Evolutionary conservation across 257 asterid genomes (phyloP), one percentile per base, ranked within the genome.

Genomic region (Solanum etuberosum): DNA sequence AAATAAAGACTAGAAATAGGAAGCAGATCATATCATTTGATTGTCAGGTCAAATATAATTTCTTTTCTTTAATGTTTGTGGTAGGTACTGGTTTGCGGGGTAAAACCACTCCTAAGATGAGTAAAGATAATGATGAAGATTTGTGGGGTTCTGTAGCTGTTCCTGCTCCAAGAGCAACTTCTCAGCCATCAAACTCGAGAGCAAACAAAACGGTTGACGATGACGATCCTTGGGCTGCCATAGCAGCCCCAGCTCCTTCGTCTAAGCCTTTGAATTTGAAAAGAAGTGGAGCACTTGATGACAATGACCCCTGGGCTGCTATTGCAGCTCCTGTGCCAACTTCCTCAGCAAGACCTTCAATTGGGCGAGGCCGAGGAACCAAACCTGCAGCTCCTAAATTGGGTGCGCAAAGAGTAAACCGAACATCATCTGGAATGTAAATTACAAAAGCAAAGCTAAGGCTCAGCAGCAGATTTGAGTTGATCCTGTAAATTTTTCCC

Each of bases 401-500:
- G 86, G 99, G 99, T 85, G 99, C 98, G 18, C 98, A 92, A 86
- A 93, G 95, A 93, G 92, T 97, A 87, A 96, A 95, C 91, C 92
- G 98, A 88, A 93, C 99, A 84, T 93, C 98, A 84, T 95, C 95
- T 3, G 99, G 95, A 84, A 87, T 87, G 90, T 92, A 91, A 92
- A 83, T 34, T 92, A 85, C 90, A 76, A 59, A 57, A 89, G 68
- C 34, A 77, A 77, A 77, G 48, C 37, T 42, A 65, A 61, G 76
- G 91, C 72, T 86, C 34, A 12, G 87, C 48, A 85, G 83, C 42
- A 23, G 67, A 63, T 59, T 76, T 85, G 86, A 29, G 70, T 83
- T 68, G 68, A 40, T 86, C 88, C 31, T 93, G 95, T 93, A 93
- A 74, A 92, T 76, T 74, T 89, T 90, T 84, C 37, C 46, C 68